Evolutionary conservation across 2,329 filamentous ascomycete species (phyloP), one percentile per base, ranked within the genome.

Genomic region (Cadophora malorum): DNA sequence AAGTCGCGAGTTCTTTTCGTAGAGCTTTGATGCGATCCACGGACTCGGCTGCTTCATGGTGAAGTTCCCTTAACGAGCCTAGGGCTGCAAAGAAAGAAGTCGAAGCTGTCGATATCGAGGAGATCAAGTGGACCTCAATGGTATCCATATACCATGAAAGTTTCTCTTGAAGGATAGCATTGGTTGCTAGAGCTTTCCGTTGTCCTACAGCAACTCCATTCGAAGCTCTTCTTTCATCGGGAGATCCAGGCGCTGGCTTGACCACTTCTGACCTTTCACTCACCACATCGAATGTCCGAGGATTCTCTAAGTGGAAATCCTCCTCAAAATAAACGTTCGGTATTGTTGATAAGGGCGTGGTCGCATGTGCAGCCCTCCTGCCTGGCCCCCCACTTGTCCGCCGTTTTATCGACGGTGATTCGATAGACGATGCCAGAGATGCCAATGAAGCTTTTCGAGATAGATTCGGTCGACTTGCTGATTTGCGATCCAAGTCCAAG

Each of bases 131-230:
- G 65, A 99, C 93, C 78, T 99, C 96, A 25, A 99, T 94, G 0
- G 96, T 99, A 78, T 99, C 96, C 94, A 99, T 97, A 79, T 99
- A 99, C 96, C 96, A 99, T 0, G 96, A 98, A 14, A 99, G 83
- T 80, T 99, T 99, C 80, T 99, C 96, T 78, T 99, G 96, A 45
- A 99, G 80, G 67, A 99, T 99, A 0, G 96, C 96, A 80, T 99
- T 99, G 0, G 94, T 97, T 8, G 95, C 95, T 33, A 99, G 83
- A 0, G 93, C 92, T 78, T 97, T 98, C 69, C 95, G 88, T 9
- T 91, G 89, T 12, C 85, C 85, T 25, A 85, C 80, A 0, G 85
- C 81, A 62, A 82, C 83, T 5, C 88, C 89, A 77, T 90, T 92
- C 3, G 63, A 58, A 4, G 80, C 79, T 45, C 81, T 83, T 28